Evolutionary conservation across 2,329 filamentous ascomycete genomes (phyloP), one percentile per base, ranked within the genome.

Genomic region (Endothia cerciana): DNA sequence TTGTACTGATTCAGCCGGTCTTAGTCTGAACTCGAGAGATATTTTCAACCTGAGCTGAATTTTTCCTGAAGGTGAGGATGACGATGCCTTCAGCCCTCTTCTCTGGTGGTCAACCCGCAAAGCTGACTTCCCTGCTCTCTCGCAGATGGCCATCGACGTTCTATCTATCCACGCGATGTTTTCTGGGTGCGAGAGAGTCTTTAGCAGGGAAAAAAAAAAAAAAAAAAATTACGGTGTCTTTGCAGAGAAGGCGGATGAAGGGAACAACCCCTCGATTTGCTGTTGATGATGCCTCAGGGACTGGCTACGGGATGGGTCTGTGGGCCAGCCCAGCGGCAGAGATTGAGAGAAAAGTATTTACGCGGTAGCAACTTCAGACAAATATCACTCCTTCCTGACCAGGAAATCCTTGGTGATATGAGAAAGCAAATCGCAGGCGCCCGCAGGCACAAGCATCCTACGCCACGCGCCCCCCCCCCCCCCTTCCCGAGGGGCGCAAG

Each of bases 401-500:
- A n/a, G n/a, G n/a, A n/a, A n/a, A n/a, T n/a, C n/a, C n/a, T n/a
- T n/a, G n/a, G n/a, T n/a, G n/a, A n/a, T n/a, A n/a, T n/a, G n/a
- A n/a, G n/a, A n/a, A 36, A 8, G 33, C 33, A 36, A 3, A 8
- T 3, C 33, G 66, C 61, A 65, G n/a, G 69, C 70, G 47, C 64
- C 71, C 8, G 66, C 68, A 4, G 68, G 74, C 28, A 63, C 65
- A 41, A 4, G 62, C 74, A 43, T 56, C 77, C 62, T 81, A 82
- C 72, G 77, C 79, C 60, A 82, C 80, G 57, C 82, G 84, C n/a
- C n/a, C n/a, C n/a, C n/a, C n/a, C n/a, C n/a, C n/a, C n/a, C n/a
- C n/a, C n/a, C n/a, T n/a, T 25, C 79, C 82, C 0, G 75, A 78
- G 15, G 83, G 82, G 76, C 65, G 77, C 40, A 13, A 47, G 33